phyloP scores from a whole-genome alignment of 129 eudicot genomes.

The Flaveria robusta region DNA sequence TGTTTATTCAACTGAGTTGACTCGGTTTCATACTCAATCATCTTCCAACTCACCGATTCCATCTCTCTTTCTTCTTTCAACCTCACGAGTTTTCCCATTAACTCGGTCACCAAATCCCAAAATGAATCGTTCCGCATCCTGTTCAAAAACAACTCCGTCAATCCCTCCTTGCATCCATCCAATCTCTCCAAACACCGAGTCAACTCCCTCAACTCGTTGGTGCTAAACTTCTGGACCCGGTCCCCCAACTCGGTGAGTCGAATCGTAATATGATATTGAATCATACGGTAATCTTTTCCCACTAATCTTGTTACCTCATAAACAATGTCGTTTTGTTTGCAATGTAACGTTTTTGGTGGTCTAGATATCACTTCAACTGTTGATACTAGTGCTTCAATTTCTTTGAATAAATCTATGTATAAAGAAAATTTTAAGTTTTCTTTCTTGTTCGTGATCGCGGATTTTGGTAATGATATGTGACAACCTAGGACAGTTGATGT shows the following conservation, averaged over 20 bases:
- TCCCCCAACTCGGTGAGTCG: conserved; percentile 44
- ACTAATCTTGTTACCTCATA: conserved; percentile 60
- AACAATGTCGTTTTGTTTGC: conserved; percentile 45
- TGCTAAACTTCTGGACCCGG: conserved; percentile 31
- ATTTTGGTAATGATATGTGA: background rate
- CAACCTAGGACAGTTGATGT: conserved; percentile 40
- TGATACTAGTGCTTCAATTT: conserved; percentile 40
- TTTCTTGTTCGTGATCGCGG: conserved; percentile 6
- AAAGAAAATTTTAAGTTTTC: conserved; percentile 27
- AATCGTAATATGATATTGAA: conserved; percentile 39
- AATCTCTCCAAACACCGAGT: conserved; percentile 38
- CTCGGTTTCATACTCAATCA: conserved; percentile 43
- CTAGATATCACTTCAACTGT: conserved; percentile 50
- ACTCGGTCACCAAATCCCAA: conserved; percentile 56
- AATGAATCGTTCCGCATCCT: conserved; percentile 44
- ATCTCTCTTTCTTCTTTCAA: conserved; percentile 28
- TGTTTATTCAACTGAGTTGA: conserved; percentile 29
- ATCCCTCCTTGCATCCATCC: conserved; percentile 42
- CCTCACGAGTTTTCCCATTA: conserved; percentile 21
- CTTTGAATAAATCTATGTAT: conserved; percentile 45
- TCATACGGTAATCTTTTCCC: conserved; percentile 59
- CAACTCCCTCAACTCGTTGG: conserved; percentile 44
- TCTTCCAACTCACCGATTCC: conserved; percentile 25
- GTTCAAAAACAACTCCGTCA: conserved; percentile 52
- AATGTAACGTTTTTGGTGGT: conserved; percentile 45